These are phyloP conservation scores for Vinca major DNA, from an alignment of 305 asterid genomes.

Conservation along the genomic window DNA sequence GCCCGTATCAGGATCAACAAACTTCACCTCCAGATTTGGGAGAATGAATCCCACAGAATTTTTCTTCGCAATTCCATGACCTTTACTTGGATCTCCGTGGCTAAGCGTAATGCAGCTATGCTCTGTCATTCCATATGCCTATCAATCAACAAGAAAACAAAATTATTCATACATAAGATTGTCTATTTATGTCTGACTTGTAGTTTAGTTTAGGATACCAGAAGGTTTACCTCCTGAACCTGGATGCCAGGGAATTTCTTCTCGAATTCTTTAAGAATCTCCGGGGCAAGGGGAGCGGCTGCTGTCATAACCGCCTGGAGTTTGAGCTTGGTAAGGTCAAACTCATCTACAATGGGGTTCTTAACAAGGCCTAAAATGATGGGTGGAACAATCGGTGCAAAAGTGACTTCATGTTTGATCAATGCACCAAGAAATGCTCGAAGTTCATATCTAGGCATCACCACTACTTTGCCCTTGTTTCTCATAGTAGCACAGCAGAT, in stretches of 20 bases:
- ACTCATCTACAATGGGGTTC: slow-evolving; percentile 74
- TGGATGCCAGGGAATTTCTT: slow-evolving; percentile 64
- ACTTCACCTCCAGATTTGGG: slow-evolving; percentile 79
- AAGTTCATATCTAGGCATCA: slow-evolving; percentile 78
- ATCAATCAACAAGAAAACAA: not conserved
- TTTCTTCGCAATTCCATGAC: slow-evolving; percentile 48
- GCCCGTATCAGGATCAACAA: slow-evolving; percentile 63
- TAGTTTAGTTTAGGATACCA: too few species aligned
- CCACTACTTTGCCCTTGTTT: slow-evolving; percentile 87
- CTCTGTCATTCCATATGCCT: slow-evolving; percentile 97
- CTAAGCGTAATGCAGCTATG: slow-evolving; percentile 85
- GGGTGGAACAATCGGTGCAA: slow-evolving; percentile 88
- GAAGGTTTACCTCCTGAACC: slow-evolving; percentile 64
- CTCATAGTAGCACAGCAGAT: slow-evolving; percentile 81
- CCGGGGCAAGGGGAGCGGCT: slow-evolving; percentile 92
- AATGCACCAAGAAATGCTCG: slow-evolving; percentile 51
- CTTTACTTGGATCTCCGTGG: slow-evolving; percentile 48
- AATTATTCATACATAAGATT: not conserved
- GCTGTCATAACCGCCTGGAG: slow-evolving; percentile 84
- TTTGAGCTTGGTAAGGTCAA: slow-evolving; percentile 56
- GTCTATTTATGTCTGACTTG: too few species aligned
- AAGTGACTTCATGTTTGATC: slow-evolving; percentile 60
- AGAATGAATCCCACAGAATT: slow-evolving; percentile 87
- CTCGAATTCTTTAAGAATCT: slow-evolving; percentile 58
- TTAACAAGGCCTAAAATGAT: slow-evolving; percentile 74